Conservation (phyloP, 2,329 filamentous ascomycete species). For the Fusarium begoniae region DNA sequence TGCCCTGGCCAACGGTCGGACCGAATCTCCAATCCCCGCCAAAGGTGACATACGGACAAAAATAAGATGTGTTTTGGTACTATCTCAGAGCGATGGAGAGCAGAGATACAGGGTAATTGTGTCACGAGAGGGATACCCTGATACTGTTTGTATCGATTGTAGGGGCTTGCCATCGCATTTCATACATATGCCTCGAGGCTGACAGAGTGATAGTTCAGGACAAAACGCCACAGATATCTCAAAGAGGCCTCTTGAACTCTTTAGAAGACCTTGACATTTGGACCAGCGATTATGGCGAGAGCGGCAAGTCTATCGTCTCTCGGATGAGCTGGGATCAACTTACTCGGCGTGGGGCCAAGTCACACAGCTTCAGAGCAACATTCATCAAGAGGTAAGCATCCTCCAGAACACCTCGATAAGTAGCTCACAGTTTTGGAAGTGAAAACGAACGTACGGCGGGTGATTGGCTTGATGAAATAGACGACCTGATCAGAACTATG, state of each 20-base stretch:
- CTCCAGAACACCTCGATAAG: rapidly evolving
- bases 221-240: rapidly evolving
- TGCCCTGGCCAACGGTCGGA: rapidly evolving
- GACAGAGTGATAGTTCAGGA: rapidly evolving
- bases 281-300: rapidly evolving
- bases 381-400: not conserved
- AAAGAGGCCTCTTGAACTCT: rapidly evolving
- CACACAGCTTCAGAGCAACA: rapidly evolving
- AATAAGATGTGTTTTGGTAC: too few species aligned
- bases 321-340: not conserved
- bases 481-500: rapidly evolving
- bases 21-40: rapidly evolving
- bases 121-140: rapidly evolving
- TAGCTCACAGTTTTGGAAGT: rapidly evolving
- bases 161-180: rapidly evolving
- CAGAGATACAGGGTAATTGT: rapidly evolving
- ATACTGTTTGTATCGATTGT: rapidly evolving
- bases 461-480: rapidly evolving
- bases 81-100: too few species aligned
- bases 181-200: rapidly evolving
- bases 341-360: rapidly evolving
- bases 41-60: rapidly evolving
- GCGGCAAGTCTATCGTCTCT: rapidly evolving
- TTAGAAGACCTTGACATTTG: rapidly evolving
- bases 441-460: rapidly evolving